These are phyloP conservation scores for Botrytis paeoniae DNA, from an alignment of 2,329 filamentous ascomycete genomes.

Conservation along the genomic window DNA sequence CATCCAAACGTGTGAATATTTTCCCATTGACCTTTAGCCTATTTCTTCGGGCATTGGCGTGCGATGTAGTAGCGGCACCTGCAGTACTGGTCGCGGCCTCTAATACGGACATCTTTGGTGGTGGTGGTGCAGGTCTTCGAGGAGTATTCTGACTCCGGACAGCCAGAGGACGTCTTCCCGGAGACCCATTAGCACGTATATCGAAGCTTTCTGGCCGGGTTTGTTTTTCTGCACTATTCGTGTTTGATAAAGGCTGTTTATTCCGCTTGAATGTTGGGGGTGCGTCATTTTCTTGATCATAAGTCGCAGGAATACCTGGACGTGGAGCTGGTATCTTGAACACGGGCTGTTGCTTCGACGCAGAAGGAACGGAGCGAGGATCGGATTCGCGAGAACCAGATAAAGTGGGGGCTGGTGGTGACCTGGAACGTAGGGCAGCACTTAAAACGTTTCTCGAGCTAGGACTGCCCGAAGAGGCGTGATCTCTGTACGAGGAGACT, in stretches of 20 bases:
- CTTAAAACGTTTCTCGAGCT: conserved; percentile 41
- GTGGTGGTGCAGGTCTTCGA: conserved; percentile 68
- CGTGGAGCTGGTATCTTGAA: conserved; percentile 57
- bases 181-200: conserved; percentile 44
- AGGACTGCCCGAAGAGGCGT: conserved; percentile 58
- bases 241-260: conserved; percentile 32
- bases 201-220: conserved; percentile 50
- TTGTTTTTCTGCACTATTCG: conserved; percentile 46
- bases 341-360: conserved; percentile 47
- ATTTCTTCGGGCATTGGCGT: conserved; percentile 68
- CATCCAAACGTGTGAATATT: conserved; percentile 83
- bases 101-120: conserved; percentile 95
- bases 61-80: conserved; percentile 72
- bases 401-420: conserved; percentile 34
- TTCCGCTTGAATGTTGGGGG: conserved; percentile 63
- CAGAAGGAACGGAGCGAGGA: conserved; percentile 42
- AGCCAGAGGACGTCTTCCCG: conserved; percentile 55
- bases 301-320: conserved; percentile 56
- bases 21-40: conserved; percentile 88
- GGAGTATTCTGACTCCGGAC: conserved; percentile 66
- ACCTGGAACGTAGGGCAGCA: conserved; percentile 34
- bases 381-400: conserved; percentile 34
- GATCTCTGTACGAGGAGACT: conserved; percentile 26
- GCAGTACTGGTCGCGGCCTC: conserved; percentile 83
- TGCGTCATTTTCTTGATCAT: conserved; percentile 84